A percentile compares a stretch with the other conserved stretches of the same genome.
phyloP scores from a whole-genome alignment of 768 basidiomycete genomes.

The Rubroboletus satanas region DNA sequence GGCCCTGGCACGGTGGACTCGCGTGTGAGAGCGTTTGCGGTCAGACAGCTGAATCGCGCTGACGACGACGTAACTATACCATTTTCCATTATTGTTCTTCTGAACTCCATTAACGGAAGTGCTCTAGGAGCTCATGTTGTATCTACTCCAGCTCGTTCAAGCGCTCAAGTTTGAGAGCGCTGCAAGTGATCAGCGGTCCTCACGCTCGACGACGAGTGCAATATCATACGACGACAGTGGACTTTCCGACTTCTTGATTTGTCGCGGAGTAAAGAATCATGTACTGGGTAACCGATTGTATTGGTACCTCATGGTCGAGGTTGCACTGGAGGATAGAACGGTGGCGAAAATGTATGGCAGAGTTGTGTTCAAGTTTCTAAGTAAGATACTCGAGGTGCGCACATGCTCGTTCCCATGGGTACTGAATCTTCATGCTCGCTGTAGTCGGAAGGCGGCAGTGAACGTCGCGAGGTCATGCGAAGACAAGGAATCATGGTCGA shows the following conservation, averaged over 20 bases:
- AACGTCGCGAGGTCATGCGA: constrained; percentile 84
- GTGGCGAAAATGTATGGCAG: constrained; percentile 92
- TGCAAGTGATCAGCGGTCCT: constrained; percentile 70
- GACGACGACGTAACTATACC: constrained; percentile 79
- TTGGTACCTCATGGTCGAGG: constrained; percentile 98
- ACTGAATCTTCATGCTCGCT: not conserved
- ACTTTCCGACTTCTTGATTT: constrained; percentile 87
- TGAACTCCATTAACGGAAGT: not conserved
- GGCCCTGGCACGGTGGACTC: constrained; percentile 90
- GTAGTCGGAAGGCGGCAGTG: constrained; percentile 70
- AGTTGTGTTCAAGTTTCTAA: constrained; percentile 88
- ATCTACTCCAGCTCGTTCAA: constrained; percentile 94
- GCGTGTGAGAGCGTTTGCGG: constrained; percentile 90
- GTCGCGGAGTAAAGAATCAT: constrained; percentile 75
- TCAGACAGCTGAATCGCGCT: constrained; percentile 82
- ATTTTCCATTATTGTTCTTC: not conserved
- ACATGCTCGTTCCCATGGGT: not conserved
- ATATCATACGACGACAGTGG: constrained; percentile 90
- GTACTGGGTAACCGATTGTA: constrained; percentile 89
- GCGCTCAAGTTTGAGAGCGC: constrained; percentile 94
- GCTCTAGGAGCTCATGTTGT: constrained; percentile 80
- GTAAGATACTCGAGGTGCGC: constrained; percentile 77
- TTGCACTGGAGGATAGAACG: constrained; percentile 78
- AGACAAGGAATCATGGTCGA: constrained; percentile 89
- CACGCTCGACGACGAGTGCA: constrained; percentile 67